Base-by-base conservation (phyloP, 768 basidiomycete genomes). In the Xerocomellus dryophilus region DNA sequence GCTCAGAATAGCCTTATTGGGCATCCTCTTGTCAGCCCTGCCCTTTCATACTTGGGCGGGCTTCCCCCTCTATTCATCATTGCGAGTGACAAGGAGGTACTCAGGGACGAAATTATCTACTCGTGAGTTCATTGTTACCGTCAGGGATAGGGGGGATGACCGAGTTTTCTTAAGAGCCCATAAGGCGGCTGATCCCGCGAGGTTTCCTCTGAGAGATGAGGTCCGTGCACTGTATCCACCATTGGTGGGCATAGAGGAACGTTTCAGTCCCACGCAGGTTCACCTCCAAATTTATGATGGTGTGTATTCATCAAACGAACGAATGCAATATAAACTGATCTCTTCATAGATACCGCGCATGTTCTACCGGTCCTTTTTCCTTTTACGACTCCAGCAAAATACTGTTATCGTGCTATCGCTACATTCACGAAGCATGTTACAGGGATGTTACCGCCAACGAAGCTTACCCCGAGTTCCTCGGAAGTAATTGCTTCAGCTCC, bases 221-320 rank as follows among this genome's bases (percentile, higher is more conserved):
- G 69, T 71, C 1, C 76, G 76, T 35, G 66, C 63, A 23, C 57
- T 90, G 42, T 90, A 88, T 60, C 84, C 87, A 18, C 60, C 73
- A 7, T 66, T 88, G 21, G 64, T 74, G 8, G 80, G 75, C 11
- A 83, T 87, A 56, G 85, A 84, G 63, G 61, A 69, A 15, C 75
- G 76, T 11, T 71, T 72, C 59, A 66, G 70, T n/a, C 76, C 88
- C 2, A 93, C 94, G 1, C 78, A 85, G 51, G 93, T 96, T 17
- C 94, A 98, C 73, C 75, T 98, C 11, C 94, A 98, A 68, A 84
- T 97, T 1, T 97, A 93, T 65, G 94, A 98, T 65, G 93, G 91
- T 80, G 25, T 25, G 53, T 36, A 41, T 41, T 61, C 51, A 43
- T 54, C 65, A 11, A 68, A 63, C 14, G 15, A 21, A 43, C 9